Conservation (phyloP, 164 flowering plant genomes). For the Aristolochia contorta region DNA sequence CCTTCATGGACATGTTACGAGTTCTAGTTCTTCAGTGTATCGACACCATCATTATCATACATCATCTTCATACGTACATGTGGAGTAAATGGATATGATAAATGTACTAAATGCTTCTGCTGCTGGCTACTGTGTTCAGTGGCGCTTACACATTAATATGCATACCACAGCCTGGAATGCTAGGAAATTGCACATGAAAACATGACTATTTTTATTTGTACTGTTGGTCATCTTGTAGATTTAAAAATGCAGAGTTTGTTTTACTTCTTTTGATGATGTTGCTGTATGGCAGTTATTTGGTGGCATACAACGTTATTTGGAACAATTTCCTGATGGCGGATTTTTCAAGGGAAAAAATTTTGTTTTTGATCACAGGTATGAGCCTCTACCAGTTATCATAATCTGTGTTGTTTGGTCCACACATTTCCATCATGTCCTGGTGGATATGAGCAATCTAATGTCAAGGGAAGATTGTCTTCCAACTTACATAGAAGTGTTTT, state of each 20-base stretch:
- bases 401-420: not conserved
- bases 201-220: not conserved
- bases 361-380: constrained; percentile 94
- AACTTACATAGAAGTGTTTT: too few species aligned
- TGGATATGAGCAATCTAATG: too few species aligned
- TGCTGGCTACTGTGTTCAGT: too few species aligned
- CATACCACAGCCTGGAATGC: not conserved
- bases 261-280: not conserved
- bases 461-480: too few species aligned
- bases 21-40: too few species aligned
- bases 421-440: too few species aligned
- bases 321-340: constrained; percentile 92
- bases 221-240: not conserved
- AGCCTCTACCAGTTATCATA: constrained; percentile 1
- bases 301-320: constrained; percentile 92
- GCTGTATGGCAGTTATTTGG: constrained; percentile 62
- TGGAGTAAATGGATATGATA: too few species aligned
- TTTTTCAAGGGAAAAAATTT: constrained; percentile 92
- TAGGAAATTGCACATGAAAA: not conserved
- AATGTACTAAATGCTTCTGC: too few species aligned
- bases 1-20: too few species aligned
- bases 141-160: not conserved
- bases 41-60: too few species aligned
- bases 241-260: not conserved
- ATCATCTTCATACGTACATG: too few species aligned